A percentile compares a stretch with the other conserved stretches of the same genome.
These are phyloP conservation scores for Lichina pygmaea DNA, from an alignment of 495 filamentous ascomycete species.

Conservation along the genomic window DNA sequence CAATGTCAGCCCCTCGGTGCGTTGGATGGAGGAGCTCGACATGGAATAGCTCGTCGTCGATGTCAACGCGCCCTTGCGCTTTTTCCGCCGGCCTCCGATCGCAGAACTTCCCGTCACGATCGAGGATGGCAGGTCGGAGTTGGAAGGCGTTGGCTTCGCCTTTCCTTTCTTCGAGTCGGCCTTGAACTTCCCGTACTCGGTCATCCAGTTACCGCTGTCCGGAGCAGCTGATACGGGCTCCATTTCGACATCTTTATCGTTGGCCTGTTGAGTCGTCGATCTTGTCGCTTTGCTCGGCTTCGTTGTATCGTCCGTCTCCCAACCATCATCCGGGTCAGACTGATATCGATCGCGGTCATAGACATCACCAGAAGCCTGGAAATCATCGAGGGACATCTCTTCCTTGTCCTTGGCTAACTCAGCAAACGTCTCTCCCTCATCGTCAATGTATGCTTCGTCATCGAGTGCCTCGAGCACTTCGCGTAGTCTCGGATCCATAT, in stretches of 20 bases:
- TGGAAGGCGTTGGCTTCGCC: conserved; percentile 17
- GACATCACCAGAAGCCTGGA: conserved; percentile 26
- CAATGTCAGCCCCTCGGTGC: conserved; percentile 68
- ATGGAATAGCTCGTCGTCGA: conserved; percentile 85
- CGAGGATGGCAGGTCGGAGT: conserved; percentile 42
- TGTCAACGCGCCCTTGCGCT: conserved; percentile 73
- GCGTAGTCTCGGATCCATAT: conserved; percentile 87
- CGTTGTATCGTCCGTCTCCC: conserved; percentile 85
- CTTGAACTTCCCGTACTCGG: conserved; percentile 76
- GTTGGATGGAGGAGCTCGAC: conserved; percentile 67
- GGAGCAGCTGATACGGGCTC: conserved; percentile 15
- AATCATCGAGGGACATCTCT: conserved; percentile 45
- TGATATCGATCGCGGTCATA: conserved; percentile 21
- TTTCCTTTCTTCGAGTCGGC: conserved; percentile 31
- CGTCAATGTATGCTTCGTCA: conserved; percentile 87
- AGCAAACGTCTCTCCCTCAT: conserved; percentile 52
- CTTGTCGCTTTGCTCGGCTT: conserved; percentile 20
- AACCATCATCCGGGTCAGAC: conserved; percentile 41
- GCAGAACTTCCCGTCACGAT: conserved; percentile 56
- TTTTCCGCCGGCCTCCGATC: conserved; percentile 44
- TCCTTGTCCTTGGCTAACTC: conserved; percentile 45
- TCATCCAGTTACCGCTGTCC: conserved; percentile 46
- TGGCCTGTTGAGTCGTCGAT: not conserved
- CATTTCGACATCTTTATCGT: conserved; percentile 20
- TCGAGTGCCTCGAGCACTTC: conserved; percentile 88